Evolutionary conservation across 1,139 yeast genomes (phyloP).

Genomic region (Saccharomyces hybrid): DNA sequence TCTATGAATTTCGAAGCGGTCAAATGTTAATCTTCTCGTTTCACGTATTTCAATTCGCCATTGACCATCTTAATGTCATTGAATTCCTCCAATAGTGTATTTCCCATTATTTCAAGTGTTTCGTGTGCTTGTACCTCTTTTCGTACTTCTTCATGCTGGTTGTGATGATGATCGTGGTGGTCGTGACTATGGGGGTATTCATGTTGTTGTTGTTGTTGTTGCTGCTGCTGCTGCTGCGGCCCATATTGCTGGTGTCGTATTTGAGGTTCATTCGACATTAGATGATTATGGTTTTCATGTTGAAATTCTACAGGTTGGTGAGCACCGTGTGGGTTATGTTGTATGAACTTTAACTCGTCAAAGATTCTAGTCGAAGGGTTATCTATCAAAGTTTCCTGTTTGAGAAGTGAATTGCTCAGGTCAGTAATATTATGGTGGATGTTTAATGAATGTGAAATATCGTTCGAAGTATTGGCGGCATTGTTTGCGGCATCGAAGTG

Average conservation of each 20-base stretch:
- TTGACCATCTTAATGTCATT: slow-evolving; percentile 6
- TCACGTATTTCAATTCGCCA: slow-evolving; percentile 6
- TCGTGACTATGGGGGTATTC: background rate
- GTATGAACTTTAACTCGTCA: background rate
- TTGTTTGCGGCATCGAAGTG: background rate
- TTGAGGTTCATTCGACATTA: background rate
- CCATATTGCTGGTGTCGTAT: background rate
- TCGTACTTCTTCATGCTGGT: background rate
- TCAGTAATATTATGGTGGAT: background rate
- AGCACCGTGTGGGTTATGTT: background rate
- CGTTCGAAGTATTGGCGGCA: background rate
- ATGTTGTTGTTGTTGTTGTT: background rate
- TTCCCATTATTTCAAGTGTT: slow-evolving; percentile 13
- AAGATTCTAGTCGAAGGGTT: background rate
- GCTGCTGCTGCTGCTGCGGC: background rate
- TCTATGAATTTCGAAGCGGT: background rate
- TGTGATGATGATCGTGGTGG: background rate
- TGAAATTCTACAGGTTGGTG: background rate
- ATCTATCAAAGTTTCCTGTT: background rate
- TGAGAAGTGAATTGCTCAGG: background rate
- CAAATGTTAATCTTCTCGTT: background rate
- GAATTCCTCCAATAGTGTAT: slow-evolving; percentile 6
- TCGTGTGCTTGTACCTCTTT: background rate
- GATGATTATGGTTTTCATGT: background rate
- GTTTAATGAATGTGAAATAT: background rate